These are phyloP conservation scores for Voacanga thouarsii DNA, from an alignment of 257 asterid species.

Conservation along the genomic window DNA sequence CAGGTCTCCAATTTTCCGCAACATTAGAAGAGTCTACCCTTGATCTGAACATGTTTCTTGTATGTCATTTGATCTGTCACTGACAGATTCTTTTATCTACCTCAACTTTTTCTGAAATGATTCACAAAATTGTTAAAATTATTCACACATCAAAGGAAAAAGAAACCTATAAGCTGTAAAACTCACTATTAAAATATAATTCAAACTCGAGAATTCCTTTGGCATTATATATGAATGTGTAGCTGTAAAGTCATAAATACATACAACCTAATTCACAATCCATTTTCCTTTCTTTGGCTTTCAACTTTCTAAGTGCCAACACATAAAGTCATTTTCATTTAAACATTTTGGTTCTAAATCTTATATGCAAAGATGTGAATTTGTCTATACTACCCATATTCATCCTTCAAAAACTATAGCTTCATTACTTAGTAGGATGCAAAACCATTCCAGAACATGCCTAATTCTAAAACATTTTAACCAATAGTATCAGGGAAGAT, in stretches of 20 bases:
- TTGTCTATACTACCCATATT: too few species aligned
- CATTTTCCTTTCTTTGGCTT: too few species aligned
- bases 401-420: background rate
- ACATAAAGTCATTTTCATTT: too few species aligned
- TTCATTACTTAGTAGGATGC: background rate
- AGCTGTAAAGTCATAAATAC: background rate
- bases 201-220: background rate
- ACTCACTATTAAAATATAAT: background rate
- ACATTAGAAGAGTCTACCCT: constrained; percentile 48
- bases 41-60: constrained; percentile 36
- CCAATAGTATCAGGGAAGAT: too few species aligned
- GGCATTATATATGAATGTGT: background rate
- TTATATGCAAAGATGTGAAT: too few species aligned
- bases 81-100: constrained; percentile 29
- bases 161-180: background rate
- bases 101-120: constrained; percentile 42
- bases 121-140: background rate
- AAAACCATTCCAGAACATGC: background rate
- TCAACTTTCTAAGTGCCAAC: too few species aligned
- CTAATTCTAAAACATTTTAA: background rate
- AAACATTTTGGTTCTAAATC: too few species aligned
- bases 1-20: constrained; percentile 56
- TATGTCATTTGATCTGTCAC: constrained; percentile 35
- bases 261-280: background rate
- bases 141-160: too few species aligned